These are phyloP conservation scores for Fusarium temperatum DNA, from an alignment of 2,329 filamentous ascomycete species.

Conservation along the genomic window DNA sequence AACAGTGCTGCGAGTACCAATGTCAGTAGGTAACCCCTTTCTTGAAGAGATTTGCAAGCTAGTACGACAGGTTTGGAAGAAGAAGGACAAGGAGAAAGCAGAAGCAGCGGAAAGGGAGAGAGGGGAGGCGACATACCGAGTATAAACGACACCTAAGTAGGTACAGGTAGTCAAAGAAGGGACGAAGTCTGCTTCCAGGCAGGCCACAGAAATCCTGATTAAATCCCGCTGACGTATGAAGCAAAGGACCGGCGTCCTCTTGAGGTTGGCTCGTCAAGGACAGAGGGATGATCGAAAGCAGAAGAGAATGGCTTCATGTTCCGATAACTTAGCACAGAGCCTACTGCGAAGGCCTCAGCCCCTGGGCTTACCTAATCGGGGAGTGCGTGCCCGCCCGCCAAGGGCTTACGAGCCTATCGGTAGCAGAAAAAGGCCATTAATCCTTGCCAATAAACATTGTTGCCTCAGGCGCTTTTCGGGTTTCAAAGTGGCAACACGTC, in stretches of 20 bases:
- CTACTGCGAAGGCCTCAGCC: constrained; percentile 34
- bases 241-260: constrained; percentile 45
- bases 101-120: background rate
- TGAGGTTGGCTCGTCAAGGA: constrained; percentile 36
- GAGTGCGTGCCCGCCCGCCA: constrained; percentile 4
- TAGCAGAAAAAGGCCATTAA: constrained; percentile 8
- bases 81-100: background rate
- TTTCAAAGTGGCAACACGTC: background rate
- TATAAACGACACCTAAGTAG: constrained; percentile 35
- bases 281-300: constrained; percentile 29
- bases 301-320: constrained; percentile 38
- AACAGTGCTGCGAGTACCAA: constrained; percentile 27
- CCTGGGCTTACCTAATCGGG: constrained; percentile 43
- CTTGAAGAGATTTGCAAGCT: constrained; percentile 12
- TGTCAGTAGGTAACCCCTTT: constrained; percentile 31
- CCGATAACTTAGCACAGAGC: constrained; percentile 2
- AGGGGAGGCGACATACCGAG: constrained; percentile 37
- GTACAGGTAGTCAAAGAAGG: constrained; percentile 43
- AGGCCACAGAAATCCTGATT: constrained; percentile 45
- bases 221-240: constrained; percentile 42
- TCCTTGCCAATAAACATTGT: constrained; percentile 20
- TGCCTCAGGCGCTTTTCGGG: constrained; percentile 36
- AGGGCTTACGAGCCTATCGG: constrained; percentile 21
- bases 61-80: constrained; percentile 29
- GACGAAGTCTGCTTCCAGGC: constrained; percentile 52